A percentile compares a stretch with the other conserved stretches of the same genome.
Conservation (phyloP, 2,329 filamentous ascomycete genomes). For the Torrubiella hemipterigena region DNA sequence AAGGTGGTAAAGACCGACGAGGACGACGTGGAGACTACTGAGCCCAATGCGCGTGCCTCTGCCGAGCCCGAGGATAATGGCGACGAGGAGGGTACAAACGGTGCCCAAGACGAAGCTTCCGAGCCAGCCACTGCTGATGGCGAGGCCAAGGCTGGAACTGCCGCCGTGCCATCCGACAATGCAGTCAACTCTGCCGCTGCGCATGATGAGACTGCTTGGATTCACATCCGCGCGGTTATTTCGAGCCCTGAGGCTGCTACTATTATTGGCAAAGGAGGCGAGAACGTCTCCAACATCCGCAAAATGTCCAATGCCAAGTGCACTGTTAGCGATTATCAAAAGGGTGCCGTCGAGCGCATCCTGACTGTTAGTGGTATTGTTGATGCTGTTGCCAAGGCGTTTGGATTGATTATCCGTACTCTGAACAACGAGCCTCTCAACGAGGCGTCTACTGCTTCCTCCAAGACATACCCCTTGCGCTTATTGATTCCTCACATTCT, state of each 20-base stretch:
- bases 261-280: constrained; percentile 95
- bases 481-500: constrained; percentile 93
- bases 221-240: constrained; percentile 93
- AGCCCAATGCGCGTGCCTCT: too few relatives aligned
- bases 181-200: constrained; percentile 37
- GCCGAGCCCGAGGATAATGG: constrained; percentile 38
- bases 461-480: constrained; percentile 93
- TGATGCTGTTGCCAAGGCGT: constrained; percentile 96
- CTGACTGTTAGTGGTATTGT: constrained; percentile 93
- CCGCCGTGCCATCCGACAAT: constrained; percentile 21
- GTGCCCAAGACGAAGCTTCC: constrained; percentile 46
- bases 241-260: constrained; percentile 95
- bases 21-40: too few relatives aligned
- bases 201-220: constrained; percentile 90
- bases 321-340: constrained; percentile 96
- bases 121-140: constrained; percentile 43
- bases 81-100: constrained; percentile 36
- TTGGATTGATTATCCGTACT: constrained; percentile 94
- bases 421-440: constrained; percentile 93
- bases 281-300: constrained; percentile 96
- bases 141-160: constrained; percentile 31
- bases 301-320: constrained; percentile 94
- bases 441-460: constrained; percentile 78
- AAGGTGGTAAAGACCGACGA: constrained; percentile 68
- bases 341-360: constrained; percentile 93